Evolutionary conservation across 208 protist species (phyloP).

Genomic region (Trypanosoma cruzi): DNA sequence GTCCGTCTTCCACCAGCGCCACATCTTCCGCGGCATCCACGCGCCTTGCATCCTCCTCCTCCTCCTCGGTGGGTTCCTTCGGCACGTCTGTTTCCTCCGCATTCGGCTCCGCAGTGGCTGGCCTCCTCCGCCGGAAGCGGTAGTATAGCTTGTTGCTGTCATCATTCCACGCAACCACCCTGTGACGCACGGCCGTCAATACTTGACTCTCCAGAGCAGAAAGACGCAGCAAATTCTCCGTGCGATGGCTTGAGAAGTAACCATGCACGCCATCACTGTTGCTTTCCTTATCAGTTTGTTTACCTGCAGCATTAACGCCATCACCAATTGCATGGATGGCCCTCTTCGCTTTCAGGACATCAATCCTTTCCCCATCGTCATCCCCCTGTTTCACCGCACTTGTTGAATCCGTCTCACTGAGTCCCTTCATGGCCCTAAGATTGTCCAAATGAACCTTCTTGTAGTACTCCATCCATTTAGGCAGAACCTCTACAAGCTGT

Average conservation of each 20-base stretch:
- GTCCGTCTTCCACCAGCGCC: background rate
- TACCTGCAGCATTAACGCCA: background rate
- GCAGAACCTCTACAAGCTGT: conserved; percentile 55
- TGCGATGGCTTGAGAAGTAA: conserved; percentile 65
- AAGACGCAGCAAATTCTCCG: conserved; percentile 48
- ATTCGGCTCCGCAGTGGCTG: background rate
- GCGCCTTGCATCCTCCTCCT: background rate
- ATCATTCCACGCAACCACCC: conserved; percentile 34
- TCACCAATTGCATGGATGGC: no score
- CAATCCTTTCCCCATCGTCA: background rate
- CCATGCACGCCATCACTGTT: conserved; percentile 30
- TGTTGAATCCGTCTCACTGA: conserved; percentile 18
- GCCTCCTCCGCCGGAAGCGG: conserved; percentile 30
- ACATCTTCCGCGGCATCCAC: background rate
- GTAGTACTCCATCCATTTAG: conserved; percentile 73
- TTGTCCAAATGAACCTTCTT: conserved; percentile 60
- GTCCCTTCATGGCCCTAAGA: conserved; percentile 30
- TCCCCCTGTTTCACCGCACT: background rate
- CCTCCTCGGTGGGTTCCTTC: background rate
- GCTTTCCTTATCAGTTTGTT: background rate
- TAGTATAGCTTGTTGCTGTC: conserved; percentile 17
- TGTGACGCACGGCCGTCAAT: conserved; percentile 33
- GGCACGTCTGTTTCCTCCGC: background rate
- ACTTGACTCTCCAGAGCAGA: conserved; percentile 52
- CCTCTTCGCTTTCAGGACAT: background rate